Evolutionary conservation across 2,329 filamentous ascomycete species (phyloP), one percentile per base, ranked within the genome.

Genomic region (Eutypella sp.): DNA sequence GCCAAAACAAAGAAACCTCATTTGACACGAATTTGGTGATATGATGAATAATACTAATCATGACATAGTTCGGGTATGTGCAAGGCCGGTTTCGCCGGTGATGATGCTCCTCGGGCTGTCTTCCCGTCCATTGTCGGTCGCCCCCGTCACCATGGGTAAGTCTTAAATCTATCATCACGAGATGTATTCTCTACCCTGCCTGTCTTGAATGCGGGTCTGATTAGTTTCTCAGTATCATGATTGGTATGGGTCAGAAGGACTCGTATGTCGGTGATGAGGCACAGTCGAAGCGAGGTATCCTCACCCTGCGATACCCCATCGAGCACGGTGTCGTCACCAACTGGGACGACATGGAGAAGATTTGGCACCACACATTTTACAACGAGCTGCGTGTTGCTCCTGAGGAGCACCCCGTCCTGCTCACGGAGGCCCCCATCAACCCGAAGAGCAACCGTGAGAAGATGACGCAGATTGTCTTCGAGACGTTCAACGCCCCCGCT

Each of bases 321-420:
- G 93, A 99, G 84, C 93, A 99, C 85, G 93, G 93, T 93, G 93
- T 99, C 67, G 93, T 99, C 71, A 99, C 93, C 79, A 97, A 97
- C 89, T 99, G 93, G 93, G 93, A 99, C 74, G 93, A 97, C 76
- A 97, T 97, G 93, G 93, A 97, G 83, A 97, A 97, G 87, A 97
- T 99, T 67, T 99, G 93, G 93, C 93, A 99, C 77, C 93, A 99
- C 89, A 97, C 93, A 71, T 99, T 99, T 84, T 99, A 97, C 89
- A 99, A 99, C 80, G 93, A 99, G 83, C 84, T 99, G 70, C 92
- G 93, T 92, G 93, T 99, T 59, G 93, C 93, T 66, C 93, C 93
- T 65, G 93, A 99, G 84, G 93, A 99, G 87, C 93, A 99, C 85
- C 93, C 93, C 66, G 91, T 97, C 71, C 85, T 99, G 70, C 84